Base-by-base conservation (phyloP, 2,329 filamentous ascomycete species). In the Fusarium brachygibbosum region DNA sequence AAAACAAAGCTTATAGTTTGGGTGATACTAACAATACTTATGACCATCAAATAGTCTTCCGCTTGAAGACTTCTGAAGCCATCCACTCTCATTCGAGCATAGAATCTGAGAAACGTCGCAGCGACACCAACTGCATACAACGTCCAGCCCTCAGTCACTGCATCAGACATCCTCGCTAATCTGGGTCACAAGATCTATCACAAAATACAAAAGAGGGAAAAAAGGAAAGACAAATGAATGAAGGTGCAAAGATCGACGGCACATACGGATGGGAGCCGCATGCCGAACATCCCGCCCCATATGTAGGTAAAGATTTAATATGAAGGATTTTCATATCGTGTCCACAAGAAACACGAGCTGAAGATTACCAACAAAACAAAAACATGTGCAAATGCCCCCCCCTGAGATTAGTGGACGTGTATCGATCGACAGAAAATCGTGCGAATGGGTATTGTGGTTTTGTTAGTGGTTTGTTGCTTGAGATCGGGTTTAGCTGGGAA, bases 41-140 rank as follows among this genome's bases (percentile, higher is more conserved):
- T 25, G 62, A 69, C 71, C 38, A 77, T 73, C 0, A 79, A 65
- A 31, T 76, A 76, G 38, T 79, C 77, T 21, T 79, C 77, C 23
- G 73, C 50, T 6, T 71, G 66, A 10, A 79, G 64, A 21, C 70
- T 69, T 10, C 66, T 63, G 4, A 73, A 40, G 0, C 77, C 75
- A 6, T 74, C 66, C 1, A 68, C 64, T 4, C 70, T 71, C 16
- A 74, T 55, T 9, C 77, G 71, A 19, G 76, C 74, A 56, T 77
- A 79, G 2, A 77, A 78, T 8, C 77, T 63, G 8, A 79, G 49
- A 11, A 70, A 34, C 1, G 76, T 77, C 11, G 75, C 60, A 3
- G 67, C 40, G 34, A 78, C 57, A 4, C 71, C 75, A 23, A 78
- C 57, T 1, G 63, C 58, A 32, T 76, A 77, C 1, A 79, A 58